These are phyloP conservation scores for Populus hybrid DNA, from an alignment of 441 rosid species.

Conservation along the genomic window DNA sequence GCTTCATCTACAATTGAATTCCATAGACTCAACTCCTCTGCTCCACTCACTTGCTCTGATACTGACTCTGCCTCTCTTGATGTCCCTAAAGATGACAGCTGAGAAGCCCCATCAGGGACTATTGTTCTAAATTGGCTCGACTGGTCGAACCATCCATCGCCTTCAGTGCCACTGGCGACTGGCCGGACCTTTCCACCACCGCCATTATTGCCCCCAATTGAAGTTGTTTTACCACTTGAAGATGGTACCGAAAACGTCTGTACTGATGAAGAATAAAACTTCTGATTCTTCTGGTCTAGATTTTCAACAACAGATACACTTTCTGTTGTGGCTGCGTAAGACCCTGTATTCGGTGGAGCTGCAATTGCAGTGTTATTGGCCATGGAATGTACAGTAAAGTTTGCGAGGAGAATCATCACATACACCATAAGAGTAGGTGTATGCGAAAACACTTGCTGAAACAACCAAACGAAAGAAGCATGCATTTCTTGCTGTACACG, in stretches of 20 bases:
- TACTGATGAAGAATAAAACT: constrained; percentile 33
- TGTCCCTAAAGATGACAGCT: constrained; percentile 47
- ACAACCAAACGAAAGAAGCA: constrained; percentile 87
- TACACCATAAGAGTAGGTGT: constrained; percentile 89
- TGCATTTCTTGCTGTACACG: constrained; percentile 77
- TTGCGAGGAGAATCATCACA: constrained; percentile 82
- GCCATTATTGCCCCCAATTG: constrained; percentile 50
- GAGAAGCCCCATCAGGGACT: constrained; percentile 53
- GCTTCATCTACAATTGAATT: constrained; percentile 69
- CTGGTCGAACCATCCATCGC: constrained; percentile 48
- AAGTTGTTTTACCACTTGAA: constrained; percentile 38
- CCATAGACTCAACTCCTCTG: constrained; percentile 61
- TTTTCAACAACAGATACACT: constrained; percentile 23
- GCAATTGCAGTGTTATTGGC: constrained; percentile 52
- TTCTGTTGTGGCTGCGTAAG: constrained; percentile 28
- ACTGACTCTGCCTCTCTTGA: constrained; percentile 36
- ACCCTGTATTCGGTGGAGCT: constrained; percentile 26
- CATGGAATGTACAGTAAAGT: constrained; percentile 73
- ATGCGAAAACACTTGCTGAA: constrained; percentile 84
- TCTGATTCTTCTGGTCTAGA: constrained; percentile 20
- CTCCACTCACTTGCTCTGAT: constrained; percentile 34
- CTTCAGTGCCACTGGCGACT: constrained; percentile 58
- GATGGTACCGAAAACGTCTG: constrained; percentile 48
- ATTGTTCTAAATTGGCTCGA: constrained; percentile 42
- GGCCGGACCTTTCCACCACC: constrained; percentile 67